These are phyloP conservation scores for Nephelium lappaceum DNA, from an alignment of 345 rosid species.

Conservation along the genomic window DNA sequence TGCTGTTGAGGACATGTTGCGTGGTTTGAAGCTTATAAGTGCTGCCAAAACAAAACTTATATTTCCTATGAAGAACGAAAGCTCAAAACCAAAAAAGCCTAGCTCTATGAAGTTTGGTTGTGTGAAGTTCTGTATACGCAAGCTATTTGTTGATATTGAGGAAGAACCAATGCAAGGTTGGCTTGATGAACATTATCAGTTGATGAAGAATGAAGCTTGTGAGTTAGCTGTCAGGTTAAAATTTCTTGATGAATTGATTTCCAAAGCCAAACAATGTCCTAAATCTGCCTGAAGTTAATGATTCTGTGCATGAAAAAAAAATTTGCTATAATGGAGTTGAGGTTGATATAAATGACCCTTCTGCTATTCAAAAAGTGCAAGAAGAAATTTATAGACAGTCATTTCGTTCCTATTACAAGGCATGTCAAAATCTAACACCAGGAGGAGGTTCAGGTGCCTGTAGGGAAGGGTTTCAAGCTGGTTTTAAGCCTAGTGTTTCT, in stretches of 20 bases:
- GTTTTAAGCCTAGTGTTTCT: slow-evolving; percentile 75
- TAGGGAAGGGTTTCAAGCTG: slow-evolving; percentile 82
- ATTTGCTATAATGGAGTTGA: slow-evolving; percentile 60
- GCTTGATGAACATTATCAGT: slow-evolving; percentile 93
- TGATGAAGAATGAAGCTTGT: slow-evolving; percentile 80
- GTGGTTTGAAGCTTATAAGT: slow-evolving; percentile 75
- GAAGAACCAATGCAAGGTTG: slow-evolving; percentile 98
- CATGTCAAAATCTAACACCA: slow-evolving; percentile 72
- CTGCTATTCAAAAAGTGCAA: slow-evolving; percentile 55
- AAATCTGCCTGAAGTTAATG: slow-evolving; percentile 57
- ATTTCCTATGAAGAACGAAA: slow-evolving; percentile 64
- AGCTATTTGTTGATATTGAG: slow-evolving; percentile 82
- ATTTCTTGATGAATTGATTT: slow-evolving; percentile 69
- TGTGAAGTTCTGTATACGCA: slow-evolving; percentile 73
- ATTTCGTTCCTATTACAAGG: slow-evolving; percentile 79
- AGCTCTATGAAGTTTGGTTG: slow-evolving; percentile 73
- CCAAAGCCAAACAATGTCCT: slow-evolving; percentile 43
- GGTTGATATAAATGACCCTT: slow-evolving; percentile 64
- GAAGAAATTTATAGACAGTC: slow-evolving; percentile 73
- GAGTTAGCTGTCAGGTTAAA: slow-evolving; percentile 92
- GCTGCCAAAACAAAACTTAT: slow-evolving; percentile 65
- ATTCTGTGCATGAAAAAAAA: slow-evolving; percentile 50
- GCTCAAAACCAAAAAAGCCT: slow-evolving; percentile 68
- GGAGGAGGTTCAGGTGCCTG: slow-evolving; percentile 90
- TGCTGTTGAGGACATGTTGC: slow-evolving; percentile 90